Evolutionary conservation across 2,329 filamentous ascomycete species (phyloP).

Genomic region (Stagonosporopsis rhizophila): DNA sequence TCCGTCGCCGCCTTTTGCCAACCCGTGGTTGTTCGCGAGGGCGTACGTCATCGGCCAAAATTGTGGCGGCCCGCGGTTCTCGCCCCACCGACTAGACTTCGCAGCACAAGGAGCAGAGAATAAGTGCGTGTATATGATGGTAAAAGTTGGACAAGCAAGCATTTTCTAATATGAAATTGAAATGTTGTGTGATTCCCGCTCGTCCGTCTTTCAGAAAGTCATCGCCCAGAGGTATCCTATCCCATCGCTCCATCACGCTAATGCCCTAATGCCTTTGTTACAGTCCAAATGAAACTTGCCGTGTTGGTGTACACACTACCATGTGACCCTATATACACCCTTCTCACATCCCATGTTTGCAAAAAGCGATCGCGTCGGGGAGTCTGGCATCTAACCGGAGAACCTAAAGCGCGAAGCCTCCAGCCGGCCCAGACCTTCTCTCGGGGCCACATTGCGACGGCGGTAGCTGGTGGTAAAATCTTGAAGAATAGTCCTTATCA

Average conservation of each 20-base stretch:
- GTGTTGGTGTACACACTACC: conserved; percentile 11
- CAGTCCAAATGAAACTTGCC: conserved; percentile 4
- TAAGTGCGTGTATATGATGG: neutral
- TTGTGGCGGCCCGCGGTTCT: conserved; percentile 10
- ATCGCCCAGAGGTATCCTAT: conserved; percentile 20
- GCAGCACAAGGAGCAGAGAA: neutral
- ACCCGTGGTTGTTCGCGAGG: conserved; percentile 5
- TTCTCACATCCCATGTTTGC: neutral
- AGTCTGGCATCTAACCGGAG: conserved; percentile 40
- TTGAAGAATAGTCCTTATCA: conserved; percentile 84
- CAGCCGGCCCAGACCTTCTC: conserved; percentile 86
- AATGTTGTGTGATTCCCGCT: neutral
- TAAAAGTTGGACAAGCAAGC: conserved; percentile 9
- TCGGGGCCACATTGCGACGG: conserved; percentile 90
- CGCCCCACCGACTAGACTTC: neutral
- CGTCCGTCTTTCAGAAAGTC: conserved; percentile 9
- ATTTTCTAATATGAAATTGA: conserved; percentile 5
- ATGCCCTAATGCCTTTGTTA: conserved; percentile 18
- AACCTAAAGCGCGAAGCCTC: conserved; percentile 91
- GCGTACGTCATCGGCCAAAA: conserved; percentile 14
- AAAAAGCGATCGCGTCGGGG: neutral
- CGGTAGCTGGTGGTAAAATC: conserved; percentile 97
- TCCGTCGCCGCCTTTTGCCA: neutral
- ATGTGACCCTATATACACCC: conserved; percentile 1
- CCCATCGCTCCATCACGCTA: conserved; percentile 19